A percentile compares a stretch with the other conserved stretches of the same genome.
These are phyloP conservation scores for Penicillium maclennaniae DNA, from an alignment of 495 filamentous ascomycete species.

Conservation along the genomic window DNA sequence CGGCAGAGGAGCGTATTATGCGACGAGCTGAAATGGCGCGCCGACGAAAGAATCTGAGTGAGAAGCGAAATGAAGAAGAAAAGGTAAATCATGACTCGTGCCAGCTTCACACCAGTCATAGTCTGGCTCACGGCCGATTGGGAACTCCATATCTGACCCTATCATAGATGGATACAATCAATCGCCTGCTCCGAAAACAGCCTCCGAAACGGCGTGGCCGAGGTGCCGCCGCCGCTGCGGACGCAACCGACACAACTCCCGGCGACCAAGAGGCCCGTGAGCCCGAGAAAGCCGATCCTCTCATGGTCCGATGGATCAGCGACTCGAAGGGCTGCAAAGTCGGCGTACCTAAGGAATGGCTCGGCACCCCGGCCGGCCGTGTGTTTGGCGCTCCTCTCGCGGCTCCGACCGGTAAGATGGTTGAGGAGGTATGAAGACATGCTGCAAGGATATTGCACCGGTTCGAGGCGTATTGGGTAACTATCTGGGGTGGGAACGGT, in stretches of 20 bases:
- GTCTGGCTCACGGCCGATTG: background rate
- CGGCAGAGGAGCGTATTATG: constrained; percentile 93
- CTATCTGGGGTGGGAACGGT: constrained; percentile 12
- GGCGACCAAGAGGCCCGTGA: constrained; percentile 56
- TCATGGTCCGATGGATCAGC: constrained; percentile 77
- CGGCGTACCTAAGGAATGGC: constrained; percentile 78
- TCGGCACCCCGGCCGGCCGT: constrained; percentile 62
- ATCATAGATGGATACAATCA: constrained; percentile 93
- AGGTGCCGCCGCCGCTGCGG: constrained; percentile 35
- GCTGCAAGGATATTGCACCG: constrained; percentile 7
- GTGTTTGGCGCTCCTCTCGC: constrained; percentile 48
- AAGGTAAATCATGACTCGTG: constrained; percentile 56
- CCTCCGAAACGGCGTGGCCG: constrained; percentile 74
- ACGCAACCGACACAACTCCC: constrained; percentile 43
- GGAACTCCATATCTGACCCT: constrained; percentile 1
- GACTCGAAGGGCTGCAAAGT: constrained; percentile 62
- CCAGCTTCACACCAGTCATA: background rate
- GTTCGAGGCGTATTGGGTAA: constrained; percentile 28
- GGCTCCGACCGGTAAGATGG: constrained; percentile 34
- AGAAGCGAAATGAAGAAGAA: constrained; percentile 97
- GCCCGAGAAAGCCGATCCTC: constrained; percentile 56
- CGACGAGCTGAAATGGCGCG: constrained; percentile 94
- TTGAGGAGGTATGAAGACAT: constrained; percentile 40
- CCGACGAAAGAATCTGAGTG: constrained; percentile 90
- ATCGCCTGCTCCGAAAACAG: constrained; percentile 92